Conservation (phyloP, 306 rosid genomes). For the Lotus japonicus region DNA sequence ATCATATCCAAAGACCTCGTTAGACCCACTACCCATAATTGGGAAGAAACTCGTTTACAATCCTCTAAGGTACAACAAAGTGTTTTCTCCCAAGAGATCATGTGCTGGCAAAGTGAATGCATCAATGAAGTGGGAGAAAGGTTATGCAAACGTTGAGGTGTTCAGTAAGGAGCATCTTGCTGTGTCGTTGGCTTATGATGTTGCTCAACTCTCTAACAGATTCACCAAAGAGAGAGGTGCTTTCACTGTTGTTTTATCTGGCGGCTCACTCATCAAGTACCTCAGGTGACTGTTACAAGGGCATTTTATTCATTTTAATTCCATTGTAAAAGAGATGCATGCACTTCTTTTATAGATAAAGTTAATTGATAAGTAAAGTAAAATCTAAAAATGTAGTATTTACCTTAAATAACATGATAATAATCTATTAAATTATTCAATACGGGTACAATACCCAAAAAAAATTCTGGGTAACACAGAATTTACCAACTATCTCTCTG, state of each 20-base stretch:
- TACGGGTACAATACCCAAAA: too few species aligned
- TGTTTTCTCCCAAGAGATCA: constrained; percentile 12
- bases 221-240: constrained; percentile 51
- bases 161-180: constrained; percentile 61
- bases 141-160: constrained; percentile 44
- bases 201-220: constrained; percentile 60
- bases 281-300: constrained; percentile 39
- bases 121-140: constrained; percentile 34
- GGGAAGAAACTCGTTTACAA: constrained; percentile 4
- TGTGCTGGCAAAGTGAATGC: constrained; percentile 21
- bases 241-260: constrained; percentile 74
- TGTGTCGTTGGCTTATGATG: constrained; percentile 62
- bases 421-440: too few species aligned
- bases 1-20: constrained; percentile 8
- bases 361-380: too few species aligned
- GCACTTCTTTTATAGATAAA: too few species aligned
- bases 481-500: too few species aligned
- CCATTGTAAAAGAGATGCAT: too few species aligned
- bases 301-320: too few species aligned
- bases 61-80: constrained; percentile 1
- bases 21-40: not conserved
- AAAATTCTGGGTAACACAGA: too few species aligned
- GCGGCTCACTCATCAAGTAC: constrained; percentile 60
- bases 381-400: too few species aligned
- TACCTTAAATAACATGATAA: too few species aligned